Conservation (phyloP, 164 flowering plant species). For the Berberis thunbergii region DNA sequence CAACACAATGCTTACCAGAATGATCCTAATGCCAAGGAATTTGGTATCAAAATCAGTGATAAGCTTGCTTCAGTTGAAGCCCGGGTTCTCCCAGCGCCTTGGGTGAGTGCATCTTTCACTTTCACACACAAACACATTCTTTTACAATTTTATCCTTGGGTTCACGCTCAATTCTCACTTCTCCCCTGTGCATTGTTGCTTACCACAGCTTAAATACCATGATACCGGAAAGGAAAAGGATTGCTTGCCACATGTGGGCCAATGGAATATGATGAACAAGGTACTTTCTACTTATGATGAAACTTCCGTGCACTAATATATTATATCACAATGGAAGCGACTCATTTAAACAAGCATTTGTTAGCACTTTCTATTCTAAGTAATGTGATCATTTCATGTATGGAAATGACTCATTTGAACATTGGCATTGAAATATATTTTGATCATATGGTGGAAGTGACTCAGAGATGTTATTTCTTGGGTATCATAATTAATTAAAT, state of each 20-base stretch:
- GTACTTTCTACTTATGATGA: conserved; percentile 17
- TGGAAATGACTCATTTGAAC: not conserved
- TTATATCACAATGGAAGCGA: not conserved
- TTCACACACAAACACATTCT: not conserved
- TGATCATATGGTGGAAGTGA: no score
- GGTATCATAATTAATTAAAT: no score
- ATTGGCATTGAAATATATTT: no score
- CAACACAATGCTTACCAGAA: conserved; percentile 70
- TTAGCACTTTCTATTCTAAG: not conserved
- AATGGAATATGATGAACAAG: conserved; percentile 99
- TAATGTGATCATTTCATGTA: not conserved
- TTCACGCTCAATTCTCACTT: not conserved
- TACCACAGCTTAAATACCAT: conserved; percentile 84
- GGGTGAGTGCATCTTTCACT: conserved; percentile 36
- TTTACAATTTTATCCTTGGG: not conserved
- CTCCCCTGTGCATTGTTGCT: conserved; percentile 1
- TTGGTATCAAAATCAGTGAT: conserved; percentile 87
- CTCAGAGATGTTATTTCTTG: no score
- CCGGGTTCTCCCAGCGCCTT: conserved; percentile 85
- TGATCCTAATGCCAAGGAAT: conserved; percentile 81
- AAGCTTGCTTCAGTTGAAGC: conserved; percentile 89
- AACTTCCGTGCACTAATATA: no score
- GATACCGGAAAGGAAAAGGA: conserved; percentile 84
- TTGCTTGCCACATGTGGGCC: conserved; percentile 89
- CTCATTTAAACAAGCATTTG: not conserved